These are phyloP conservation scores for Trichoderma breve DNA, from an alignment of 2,329 filamentous ascomycete species.

Conservation along the genomic window DNA sequence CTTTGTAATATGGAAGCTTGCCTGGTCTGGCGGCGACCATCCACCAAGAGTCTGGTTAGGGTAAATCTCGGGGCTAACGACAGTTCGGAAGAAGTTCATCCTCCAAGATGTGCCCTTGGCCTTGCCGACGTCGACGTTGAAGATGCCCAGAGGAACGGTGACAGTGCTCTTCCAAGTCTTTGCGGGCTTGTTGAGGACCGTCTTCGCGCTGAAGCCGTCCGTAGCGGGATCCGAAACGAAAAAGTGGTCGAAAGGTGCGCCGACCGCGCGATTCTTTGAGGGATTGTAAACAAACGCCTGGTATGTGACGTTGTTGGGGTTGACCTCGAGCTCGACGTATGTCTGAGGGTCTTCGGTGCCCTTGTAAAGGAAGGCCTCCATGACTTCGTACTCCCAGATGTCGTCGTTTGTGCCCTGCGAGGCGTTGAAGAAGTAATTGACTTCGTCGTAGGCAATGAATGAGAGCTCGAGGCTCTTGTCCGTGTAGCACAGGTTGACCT, in stretches of 20 bases:
- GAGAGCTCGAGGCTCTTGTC: constrained; percentile 39
- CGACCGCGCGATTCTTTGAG: constrained; percentile 42
- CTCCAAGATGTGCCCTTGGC: constrained; percentile 47
- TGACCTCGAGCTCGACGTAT: constrained; percentile 52
- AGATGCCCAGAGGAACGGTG: constrained; percentile 46
- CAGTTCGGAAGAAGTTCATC: constrained; percentile 53
- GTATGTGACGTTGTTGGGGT: constrained; percentile 50
- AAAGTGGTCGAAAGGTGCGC: constrained; percentile 44
- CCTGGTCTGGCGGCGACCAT: constrained; percentile 46
- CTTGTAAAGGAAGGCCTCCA: constrained; percentile 49
- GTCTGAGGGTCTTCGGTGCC: constrained; percentile 47
- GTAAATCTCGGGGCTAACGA: constrained; percentile 42
- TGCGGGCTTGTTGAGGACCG: constrained; percentile 36
- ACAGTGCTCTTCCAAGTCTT: constrained; percentile 43
- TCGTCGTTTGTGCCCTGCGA: constrained; percentile 44
- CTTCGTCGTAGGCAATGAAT: constrained; percentile 47
- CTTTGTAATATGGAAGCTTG: constrained; percentile 49
- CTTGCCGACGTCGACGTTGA: constrained; percentile 46
- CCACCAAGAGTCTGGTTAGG: constrained; percentile 45
- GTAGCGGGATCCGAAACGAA: constrained; percentile 40
- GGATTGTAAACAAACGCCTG: constrained; percentile 53
- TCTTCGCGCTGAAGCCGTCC: constrained; percentile 43
- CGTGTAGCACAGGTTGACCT: constrained; percentile 49
- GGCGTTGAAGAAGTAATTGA: constrained; percentile 46
- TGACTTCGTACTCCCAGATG: constrained; percentile 50